A percentile compares a stretch with the other conserved stretches of the same genome.
Conservation (phyloP, 129 eudicot species). For the Tagetes patula region DNA sequence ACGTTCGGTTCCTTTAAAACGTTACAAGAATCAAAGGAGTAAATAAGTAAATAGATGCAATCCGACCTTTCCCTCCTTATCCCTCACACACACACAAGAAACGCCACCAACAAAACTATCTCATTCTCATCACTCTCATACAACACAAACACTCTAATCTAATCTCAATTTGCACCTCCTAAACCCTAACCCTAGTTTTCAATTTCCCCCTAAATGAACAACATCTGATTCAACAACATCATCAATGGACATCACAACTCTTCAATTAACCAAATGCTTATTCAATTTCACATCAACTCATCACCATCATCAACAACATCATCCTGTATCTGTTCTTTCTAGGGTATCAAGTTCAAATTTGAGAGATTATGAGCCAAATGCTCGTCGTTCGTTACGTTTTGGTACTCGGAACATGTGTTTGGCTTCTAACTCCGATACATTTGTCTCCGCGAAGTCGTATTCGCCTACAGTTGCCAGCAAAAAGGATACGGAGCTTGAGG, state of each 20-base stretch:
- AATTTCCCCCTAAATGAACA: not conserved
- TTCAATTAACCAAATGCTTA: constrained; percentile 45
- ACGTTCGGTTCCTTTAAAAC: too few species aligned
- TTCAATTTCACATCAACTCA: constrained; percentile 39
- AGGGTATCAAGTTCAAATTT: constrained; percentile 18
- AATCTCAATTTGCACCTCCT: not conserved
- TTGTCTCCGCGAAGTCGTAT: constrained; percentile 44
- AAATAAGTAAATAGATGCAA: not conserved
- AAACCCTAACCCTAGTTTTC: constrained; percentile 33
- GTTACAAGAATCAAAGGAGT: not conserved
- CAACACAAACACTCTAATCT: too few species aligned
- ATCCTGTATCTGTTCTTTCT: constrained; percentile 33
- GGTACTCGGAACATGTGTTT: constrained; percentile 41
- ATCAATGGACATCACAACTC: constrained; percentile 46
- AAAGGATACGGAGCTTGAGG: constrained; percentile 36
- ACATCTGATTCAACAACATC: not conserved
- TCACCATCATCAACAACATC: constrained; percentile 18
- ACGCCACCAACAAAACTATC: constrained; percentile 29
- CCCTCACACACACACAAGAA: constrained; percentile 10
- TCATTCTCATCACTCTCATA: not conserved
- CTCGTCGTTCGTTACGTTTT: constrained; percentile 26
- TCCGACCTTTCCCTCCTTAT: constrained; percentile 27
- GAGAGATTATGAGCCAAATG: constrained; percentile 6
- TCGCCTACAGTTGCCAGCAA: constrained; percentile 40
- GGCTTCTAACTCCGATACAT: constrained; percentile 62